A percentile compares a stretch with the other conserved stretches of the same genome.
Evolutionary conservation across 148 eudicot genomes (phyloP).

Genomic region (Camellia granthamiana): DNA sequence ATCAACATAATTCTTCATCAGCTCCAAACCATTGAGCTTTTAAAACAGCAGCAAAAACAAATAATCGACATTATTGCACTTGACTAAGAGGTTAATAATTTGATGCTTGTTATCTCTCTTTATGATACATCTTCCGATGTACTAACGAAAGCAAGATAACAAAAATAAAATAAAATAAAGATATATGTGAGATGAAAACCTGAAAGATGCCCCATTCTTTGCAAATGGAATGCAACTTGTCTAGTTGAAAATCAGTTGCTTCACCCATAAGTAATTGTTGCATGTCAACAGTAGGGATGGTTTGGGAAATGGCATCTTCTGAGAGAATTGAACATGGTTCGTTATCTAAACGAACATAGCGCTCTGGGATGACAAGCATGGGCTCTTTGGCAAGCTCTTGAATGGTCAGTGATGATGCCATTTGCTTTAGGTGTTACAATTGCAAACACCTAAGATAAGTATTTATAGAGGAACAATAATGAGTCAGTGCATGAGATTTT

Average conservation of each 20-base stretch:
- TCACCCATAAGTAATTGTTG: constrained; percentile 10
- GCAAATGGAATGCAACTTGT: constrained; percentile 27
- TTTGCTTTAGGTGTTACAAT: constrained; percentile 2
- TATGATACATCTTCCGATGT: too few species aligned
- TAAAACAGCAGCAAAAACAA: too few species aligned
- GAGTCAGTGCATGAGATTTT: too few species aligned
- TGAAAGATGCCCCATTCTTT: constrained; percentile 46
- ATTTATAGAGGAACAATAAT: constrained; percentile 5
- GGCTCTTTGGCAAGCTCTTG: constrained; percentile 38
- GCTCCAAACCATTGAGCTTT: too few species aligned
- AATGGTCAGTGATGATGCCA: constrained; percentile 20
- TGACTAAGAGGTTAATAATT: too few species aligned
- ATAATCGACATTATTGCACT: too few species aligned
- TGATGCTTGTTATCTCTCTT: too few species aligned
- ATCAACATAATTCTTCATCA: too few species aligned
- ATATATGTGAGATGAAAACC: constrained; percentile 15
- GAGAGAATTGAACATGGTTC: constrained; percentile 20
- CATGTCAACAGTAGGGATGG: constrained; percentile 35
- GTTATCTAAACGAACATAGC: constrained; percentile 17
- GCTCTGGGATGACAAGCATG: constrained; percentile 21
- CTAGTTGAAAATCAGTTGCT: constrained; percentile 11
- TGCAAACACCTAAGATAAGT: background rate
- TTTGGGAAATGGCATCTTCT: background rate
- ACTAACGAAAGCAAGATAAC: too few species aligned
- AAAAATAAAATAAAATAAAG: background rate